Base-by-base conservation (phyloP, 2,329 filamentous ascomycete genomes). In the Colletotrichum cuscutae region DNA sequence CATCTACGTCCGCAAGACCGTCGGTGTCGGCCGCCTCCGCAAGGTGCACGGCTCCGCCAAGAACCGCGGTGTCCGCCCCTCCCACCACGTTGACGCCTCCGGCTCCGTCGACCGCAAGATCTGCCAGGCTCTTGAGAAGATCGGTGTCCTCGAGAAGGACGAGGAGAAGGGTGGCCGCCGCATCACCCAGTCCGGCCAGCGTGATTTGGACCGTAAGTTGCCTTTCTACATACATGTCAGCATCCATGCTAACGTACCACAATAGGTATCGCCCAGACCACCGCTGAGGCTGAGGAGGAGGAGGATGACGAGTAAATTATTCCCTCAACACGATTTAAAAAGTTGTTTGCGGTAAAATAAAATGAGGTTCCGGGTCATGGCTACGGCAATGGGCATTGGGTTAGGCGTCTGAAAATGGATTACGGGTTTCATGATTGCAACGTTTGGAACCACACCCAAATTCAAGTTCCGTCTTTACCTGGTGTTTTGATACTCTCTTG, bases 1-100 rank as follows among this genome's bases (percentile, higher is more conserved):
- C 91, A 93, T 99, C 90, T 99, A 99, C 91, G 91, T 99, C 86
- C 94, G 97, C 89, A 99, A 99, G 92, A 98, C 95, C 77, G 95
- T 99, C 84, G 97, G 97, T 91, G 95, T 99, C 80, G 97, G 97
- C 88, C 95, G 97, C 84, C 92, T 99, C 81, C 94, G 96, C 87
- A 98, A 97, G 90, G 94, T 93, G 78, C 97, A 99, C 92, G 97
- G 95, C 82, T 93, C 91, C 80, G 93, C 94, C 89, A 98, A 97
- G 93, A 99, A 98, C 93, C 95, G 97, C 81, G 97, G 97, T 81
- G 91, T 91, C 80, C 91, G 93, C 80, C 97, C 97, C 84, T 94
- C 92, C 77, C 93, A 97, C 88, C 97, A 99, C 91, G 94, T 98
- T 82, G 94, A 98, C 84, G 97, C 95, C 86, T 95, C 93, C 80